Base-by-base conservation (phyloP, 2,329 filamentous ascomycete genomes). In the Bipolaris zeicola region DNA sequence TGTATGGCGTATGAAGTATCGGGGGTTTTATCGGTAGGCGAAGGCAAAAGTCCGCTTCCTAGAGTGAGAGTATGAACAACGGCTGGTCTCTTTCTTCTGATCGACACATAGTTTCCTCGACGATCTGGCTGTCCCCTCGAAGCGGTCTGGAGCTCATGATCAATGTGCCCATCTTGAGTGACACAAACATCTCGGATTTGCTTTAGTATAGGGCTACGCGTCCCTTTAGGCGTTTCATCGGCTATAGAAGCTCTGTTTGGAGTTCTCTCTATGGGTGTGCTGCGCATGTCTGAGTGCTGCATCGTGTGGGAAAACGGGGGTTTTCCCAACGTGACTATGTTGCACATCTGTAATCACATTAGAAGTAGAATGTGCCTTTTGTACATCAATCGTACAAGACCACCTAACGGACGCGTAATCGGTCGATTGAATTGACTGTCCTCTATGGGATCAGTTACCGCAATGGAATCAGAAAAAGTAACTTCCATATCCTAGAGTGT, bases 401-500 rank as follows among this genome's bases (percentile, higher is more conserved):
- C 26, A 28, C 6, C 26, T 16, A 11, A 33, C 11, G 14, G 24
- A 24, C 10, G 5, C 13, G 18, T 14, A 11, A 22, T 22, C 20
- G 26, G 39, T 6, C 10, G 36, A 5, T 7, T 7, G 3, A 37
- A 31, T 10, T 71, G 65, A 26, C 43, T 67, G n/a, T 74, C 67
- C 38, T 72, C 59, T 45, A 73, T 71, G 3, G 72, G 64, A 49
- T 74, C 72, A 20, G 38, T 34, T 2, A 60, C 53, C 24, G 50
- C 52, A 20, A 63, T 62, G 22, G 50, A 45, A 14, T n/a, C 22
- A 7, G 50, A 43, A 33, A 58, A 53, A 16, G 43, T 26, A 48
- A 34, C 14, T 2, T 60, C 34, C 18, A 46, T 46, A 31, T 64
- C 59, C 71, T 74, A 49, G 14, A 37, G 50, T 34, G 48, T 11